These are phyloP conservation scores for Aspergillus alliaceus DNA, from an alignment of 2,329 filamentous ascomycete genomes.

Conservation along the genomic window DNA sequence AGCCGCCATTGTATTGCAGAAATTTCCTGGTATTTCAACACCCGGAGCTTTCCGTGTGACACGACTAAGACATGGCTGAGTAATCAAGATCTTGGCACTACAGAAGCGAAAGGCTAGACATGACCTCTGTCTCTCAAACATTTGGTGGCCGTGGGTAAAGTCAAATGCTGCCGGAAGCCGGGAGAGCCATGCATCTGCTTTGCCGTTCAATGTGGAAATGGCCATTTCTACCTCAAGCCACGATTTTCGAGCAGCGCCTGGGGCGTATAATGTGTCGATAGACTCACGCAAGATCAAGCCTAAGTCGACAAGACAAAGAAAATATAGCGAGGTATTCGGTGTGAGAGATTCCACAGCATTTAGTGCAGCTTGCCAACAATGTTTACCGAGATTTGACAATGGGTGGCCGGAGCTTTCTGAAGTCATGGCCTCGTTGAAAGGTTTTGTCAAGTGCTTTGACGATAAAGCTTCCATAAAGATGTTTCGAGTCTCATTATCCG, in stretches of 20 bases:
- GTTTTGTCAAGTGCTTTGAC: conserved; percentile 14
- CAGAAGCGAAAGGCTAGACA: conserved; percentile 44
- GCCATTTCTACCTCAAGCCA: conserved; percentile 38
- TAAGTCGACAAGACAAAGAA: conserved; percentile 41
- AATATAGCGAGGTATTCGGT: conserved; percentile 40
- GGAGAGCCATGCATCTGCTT: conserved; percentile 40
- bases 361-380: conserved; percentile 22
- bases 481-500: conserved; percentile 32
- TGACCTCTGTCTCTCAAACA: conserved; percentile 34
- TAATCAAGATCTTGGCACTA: conserved; percentile 43
- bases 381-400: conserved; percentile 12
- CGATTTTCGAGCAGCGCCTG: conserved; percentile 32
- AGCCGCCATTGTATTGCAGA: conserved; percentile 35
- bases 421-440: conserved; percentile 6
- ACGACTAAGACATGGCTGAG: conserved; percentile 45
- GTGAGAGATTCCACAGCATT: conserved; percentile 29
- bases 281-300: conserved; percentile 35
- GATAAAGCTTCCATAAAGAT: conserved; percentile 26
- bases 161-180: conserved; percentile 39
- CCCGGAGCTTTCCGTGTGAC: conserved; percentile 30
- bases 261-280: conserved; percentile 40
- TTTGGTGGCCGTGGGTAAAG: conserved; percentile 28
- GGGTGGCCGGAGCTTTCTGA: conserved; percentile 14
- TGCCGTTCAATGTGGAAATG: conserved; percentile 35
- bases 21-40: conserved; percentile 24